These are phyloP conservation scores for Recurvomyces mirabilis DNA, from an alignment of 495 filamentous ascomycete species.

Conservation along the genomic window DNA sequence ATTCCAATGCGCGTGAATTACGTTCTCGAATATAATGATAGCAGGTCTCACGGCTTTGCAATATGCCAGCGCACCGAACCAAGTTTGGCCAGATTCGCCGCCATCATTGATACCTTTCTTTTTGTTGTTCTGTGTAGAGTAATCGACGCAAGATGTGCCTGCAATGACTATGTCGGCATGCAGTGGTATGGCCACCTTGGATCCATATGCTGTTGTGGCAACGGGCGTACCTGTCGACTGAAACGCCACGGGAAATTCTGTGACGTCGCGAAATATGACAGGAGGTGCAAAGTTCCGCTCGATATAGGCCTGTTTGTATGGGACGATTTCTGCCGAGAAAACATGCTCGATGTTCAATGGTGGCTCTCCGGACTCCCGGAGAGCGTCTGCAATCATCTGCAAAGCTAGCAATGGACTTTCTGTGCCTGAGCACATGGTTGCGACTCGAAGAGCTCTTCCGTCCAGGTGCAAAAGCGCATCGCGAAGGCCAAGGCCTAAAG, in stretches of 20 bases:
- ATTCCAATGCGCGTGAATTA: slow-evolving; percentile 51
- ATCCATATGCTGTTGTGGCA: slow-evolving; percentile 58
- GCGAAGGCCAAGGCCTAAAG: slow-evolving; percentile 30
- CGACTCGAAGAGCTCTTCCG: slow-evolving; percentile 45
- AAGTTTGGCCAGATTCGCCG: slow-evolving; percentile 64
- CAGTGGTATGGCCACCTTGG: slow-evolving; percentile 44
- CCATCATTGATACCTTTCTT: slow-evolving; percentile 38
- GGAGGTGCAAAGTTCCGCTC: slow-evolving; percentile 56
- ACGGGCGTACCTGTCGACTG: slow-evolving; percentile 25
- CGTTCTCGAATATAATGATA: slow-evolving; percentile 67
- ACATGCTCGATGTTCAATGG: slow-evolving; percentile 47
- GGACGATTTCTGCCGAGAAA: slow-evolving; percentile 71
- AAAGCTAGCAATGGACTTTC: slow-evolving; percentile 66
- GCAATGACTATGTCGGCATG: slow-evolving; percentile 59
- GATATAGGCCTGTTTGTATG: slow-evolving; percentile 73
- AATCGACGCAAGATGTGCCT: slow-evolving; percentile 72
- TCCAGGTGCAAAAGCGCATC: slow-evolving; percentile 32
- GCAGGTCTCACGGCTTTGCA: slow-evolving; percentile 43
- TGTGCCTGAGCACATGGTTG: slow-evolving; percentile 74
- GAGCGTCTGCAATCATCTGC: slow-evolving; percentile 36
- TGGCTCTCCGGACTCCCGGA: slow-evolving; percentile 13
- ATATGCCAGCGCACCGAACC: slow-evolving; percentile 51
- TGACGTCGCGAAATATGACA: slow-evolving; percentile 59
- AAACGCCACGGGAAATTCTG: slow-evolving; percentile 40
- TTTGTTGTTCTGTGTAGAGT: slow-evolving; percentile 44